These are phyloP conservation scores for Lunularia cruciata DNA, from an alignment of 225 moss, liverwort and hornwort species.

Conservation along the genomic window DNA sequence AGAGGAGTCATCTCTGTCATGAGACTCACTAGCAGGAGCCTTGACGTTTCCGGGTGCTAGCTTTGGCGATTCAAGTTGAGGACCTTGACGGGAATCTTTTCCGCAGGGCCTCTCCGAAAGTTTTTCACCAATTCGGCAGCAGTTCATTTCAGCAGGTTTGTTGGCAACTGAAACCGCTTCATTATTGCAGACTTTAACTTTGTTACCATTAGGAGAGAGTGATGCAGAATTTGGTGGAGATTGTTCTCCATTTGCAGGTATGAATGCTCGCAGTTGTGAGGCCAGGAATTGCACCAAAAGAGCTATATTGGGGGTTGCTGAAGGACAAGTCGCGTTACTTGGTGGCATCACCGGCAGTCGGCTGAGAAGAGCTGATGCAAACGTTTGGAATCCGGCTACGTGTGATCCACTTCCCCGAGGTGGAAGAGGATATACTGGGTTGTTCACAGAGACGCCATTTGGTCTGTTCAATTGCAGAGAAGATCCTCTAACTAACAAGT, in stretches of 20 bases:
- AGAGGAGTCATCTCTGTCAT: constrained; percentile 63
- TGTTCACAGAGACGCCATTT: constrained; percentile 14
- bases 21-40: constrained; percentile 43
- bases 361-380: constrained; percentile 60
- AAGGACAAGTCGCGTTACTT: constrained; percentile 42
- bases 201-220: constrained; percentile 26
- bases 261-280: constrained; percentile 71
- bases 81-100: constrained; percentile 19
- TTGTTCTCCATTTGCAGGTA: constrained; percentile 27
- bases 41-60: constrained; percentile 36
- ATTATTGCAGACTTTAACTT: constrained; percentile 19
- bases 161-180: constrained; percentile 21
- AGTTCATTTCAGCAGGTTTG: constrained; percentile 23
- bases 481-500: constrained; percentile 72
- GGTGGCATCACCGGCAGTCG: constrained; percentile 58
- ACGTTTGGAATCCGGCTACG: constrained; percentile 56
- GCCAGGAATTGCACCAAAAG: constrained; percentile 78
- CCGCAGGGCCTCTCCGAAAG: constrained; percentile 30
- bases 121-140: constrained; percentile 24
- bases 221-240: constrained; percentile 29
- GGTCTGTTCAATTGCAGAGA: constrained; percentile 33
- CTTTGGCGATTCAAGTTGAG: constrained; percentile 37
- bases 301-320: constrained; percentile 62
- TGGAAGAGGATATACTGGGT: constrained; percentile 18
- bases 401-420: constrained; percentile 31